phyloP scores from a whole-genome alignment of 164 flowering plant species.

The Echeveria elegans region DNA sequence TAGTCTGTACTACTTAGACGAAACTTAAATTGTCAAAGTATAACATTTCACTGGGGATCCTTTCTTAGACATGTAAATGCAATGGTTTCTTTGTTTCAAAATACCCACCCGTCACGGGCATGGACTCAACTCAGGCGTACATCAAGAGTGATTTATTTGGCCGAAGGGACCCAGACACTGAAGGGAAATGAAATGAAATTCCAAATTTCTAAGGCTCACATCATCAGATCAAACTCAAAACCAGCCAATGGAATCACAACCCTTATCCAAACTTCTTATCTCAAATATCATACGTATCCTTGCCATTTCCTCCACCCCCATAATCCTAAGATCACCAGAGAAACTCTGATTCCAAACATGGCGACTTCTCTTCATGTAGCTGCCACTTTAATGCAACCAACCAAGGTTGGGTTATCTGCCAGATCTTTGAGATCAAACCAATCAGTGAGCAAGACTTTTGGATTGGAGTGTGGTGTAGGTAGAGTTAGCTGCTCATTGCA shows the following conservation, averaged over 20 bases:
- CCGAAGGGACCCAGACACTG: not conserved
- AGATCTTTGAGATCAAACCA: constrained; percentile 39
- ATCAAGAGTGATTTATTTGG: too few relatives aligned
- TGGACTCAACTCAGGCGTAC: too few relatives aligned
- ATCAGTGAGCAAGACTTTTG: constrained; percentile 54
- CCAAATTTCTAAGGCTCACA: not conserved
- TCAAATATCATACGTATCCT: not conserved
- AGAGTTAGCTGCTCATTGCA: constrained; percentile 73
- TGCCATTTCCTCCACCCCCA: constrained; percentile 20
- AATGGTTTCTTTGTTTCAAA: not conserved
- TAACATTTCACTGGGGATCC: too few relatives aligned
- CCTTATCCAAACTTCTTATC: not conserved
- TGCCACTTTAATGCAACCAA: constrained; percentile 74
- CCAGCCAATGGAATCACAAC: not conserved
- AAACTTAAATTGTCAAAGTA: too few relatives aligned
- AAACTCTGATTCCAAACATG: not conserved
- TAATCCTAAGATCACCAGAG: not conserved
- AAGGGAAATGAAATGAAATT: not conserved
- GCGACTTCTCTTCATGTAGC: constrained; percentile 89
- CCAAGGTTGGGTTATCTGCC: constrained; percentile 39
- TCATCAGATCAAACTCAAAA: not conserved
- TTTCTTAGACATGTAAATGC: not conserved
- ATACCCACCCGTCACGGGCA: too few relatives aligned
- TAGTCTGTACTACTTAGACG: too few relatives aligned
- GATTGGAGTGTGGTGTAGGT: constrained; percentile 31